Base-by-base conservation (phyloP, 768 basidiomycete species). In the Podaxis sp. region DNA sequence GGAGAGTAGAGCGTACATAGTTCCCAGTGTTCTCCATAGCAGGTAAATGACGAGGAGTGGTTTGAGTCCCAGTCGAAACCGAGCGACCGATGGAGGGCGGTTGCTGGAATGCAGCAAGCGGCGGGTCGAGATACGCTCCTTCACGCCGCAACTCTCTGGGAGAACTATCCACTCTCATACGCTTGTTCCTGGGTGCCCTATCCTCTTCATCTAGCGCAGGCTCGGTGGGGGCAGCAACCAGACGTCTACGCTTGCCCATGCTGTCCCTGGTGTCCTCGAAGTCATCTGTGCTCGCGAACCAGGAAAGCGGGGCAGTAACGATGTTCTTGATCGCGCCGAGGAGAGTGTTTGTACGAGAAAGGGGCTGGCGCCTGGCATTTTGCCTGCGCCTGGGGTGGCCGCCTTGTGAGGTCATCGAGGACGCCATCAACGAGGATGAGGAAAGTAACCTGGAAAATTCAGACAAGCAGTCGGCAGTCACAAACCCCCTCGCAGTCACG, bases 251-350 rank as follows among this genome's bases (percentile, higher is more conserved):
- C 71, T 88, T 87, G 65, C 84, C 84, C 44, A 75, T 78, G 62
- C 76, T 70, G 69, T 82, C 81, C 66, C 77, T 79, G 50, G 79
- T 75, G 64, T 78, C 78, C 65, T 81, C 80, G 60, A 75, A 76
- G 66, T 83, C 82, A 70, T 83, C 83, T 64, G 79, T 78, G 64
- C 77, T 72, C 66, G 78, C 73, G 66, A 82, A 80, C 75, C 88
- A 85, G 75, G 82, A 78, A 66, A 89, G 77, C 50, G 87, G 86
- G 20, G 86, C 84, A 36, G 86, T 82, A 65, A 89, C 87, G 71
- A 88, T 76, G 75, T 79, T 84, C 79, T 83, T 88, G 74, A 89
- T 81, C 52, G 86, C 73, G 55, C 84, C 85, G 48, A 88, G 71
- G 67, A 89, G 78, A 28, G 88, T 87, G 20, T 77, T 82, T 65